Percentiles rank a stretch among this genome's conserved stretches.
Conservation (phyloP, 2,329 filamentous ascomycete species). For the Calycina herbarum region DNA sequence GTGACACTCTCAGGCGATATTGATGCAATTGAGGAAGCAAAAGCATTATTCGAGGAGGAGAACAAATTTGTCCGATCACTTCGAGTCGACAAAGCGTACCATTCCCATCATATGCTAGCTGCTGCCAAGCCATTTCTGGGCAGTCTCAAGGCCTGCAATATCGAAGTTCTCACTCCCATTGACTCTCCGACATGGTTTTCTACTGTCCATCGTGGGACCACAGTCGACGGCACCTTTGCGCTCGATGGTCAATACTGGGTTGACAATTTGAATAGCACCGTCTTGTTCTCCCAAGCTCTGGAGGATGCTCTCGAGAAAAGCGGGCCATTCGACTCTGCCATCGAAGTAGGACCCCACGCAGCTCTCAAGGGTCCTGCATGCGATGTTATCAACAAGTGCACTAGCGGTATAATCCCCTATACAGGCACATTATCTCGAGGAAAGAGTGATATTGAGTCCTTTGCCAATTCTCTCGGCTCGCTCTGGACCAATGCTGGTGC, state of each 20-base stretch:
- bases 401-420: slow-evolving; percentile 18
- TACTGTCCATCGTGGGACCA: slow-evolving; percentile 17
- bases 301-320: slow-evolving; percentile 8
- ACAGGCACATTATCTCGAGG: slow-evolving; percentile 18
- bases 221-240: neutral
- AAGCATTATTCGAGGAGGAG: neutral
- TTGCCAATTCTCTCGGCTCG: slow-evolving; percentile 11
- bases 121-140: slow-evolving; percentile 27
- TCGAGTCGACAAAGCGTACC: slow-evolving; percentile 28
- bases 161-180: neutral
- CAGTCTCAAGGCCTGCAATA: neutral
- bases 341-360: slow-evolving; percentile 21
- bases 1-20: slow-evolving; percentile 31
- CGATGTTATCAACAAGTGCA: slow-evolving; percentile 20
- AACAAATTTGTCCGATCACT: slow-evolving; percentile 25
- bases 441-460: slow-evolving; percentile 9
- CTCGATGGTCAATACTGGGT: slow-evolving; percentile 25
- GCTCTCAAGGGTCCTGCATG: slow-evolving; percentile 3
- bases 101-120: slow-evolving; percentile 36
- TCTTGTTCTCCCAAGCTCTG: slow-evolving; percentile 41
- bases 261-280: slow-evolving; percentile 43
- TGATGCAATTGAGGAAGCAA: slow-evolving; percentile 10
- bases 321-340: slow-evolving; percentile 17
- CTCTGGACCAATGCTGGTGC: neutral
- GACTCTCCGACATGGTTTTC: slow-evolving; percentile 43